phyloP scores from a whole-genome alignment of 768 basidiomycete genomes.

The Lentinula aciculospora region DNA sequence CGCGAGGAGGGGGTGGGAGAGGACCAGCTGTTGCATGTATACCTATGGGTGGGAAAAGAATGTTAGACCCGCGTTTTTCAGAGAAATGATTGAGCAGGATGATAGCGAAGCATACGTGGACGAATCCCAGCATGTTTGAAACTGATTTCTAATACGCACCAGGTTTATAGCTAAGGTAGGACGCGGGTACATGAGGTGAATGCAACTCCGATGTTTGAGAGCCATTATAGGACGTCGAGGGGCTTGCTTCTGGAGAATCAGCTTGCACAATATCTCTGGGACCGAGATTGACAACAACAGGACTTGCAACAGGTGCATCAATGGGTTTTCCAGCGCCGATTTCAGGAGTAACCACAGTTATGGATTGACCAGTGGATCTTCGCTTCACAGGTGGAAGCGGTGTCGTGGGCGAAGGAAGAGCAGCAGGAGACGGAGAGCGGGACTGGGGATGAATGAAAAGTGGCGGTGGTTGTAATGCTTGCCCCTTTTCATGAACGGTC shows the following conservation, averaged over 20 bases:
- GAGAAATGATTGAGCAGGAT: slow-evolving; percentile 7
- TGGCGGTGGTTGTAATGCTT: slow-evolving; percentile 21
- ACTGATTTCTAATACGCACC: slow-evolving; percentile 26
- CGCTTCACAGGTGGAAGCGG: slow-evolving; percentile 6
- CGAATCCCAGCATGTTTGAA: background rate
- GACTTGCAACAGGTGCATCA: slow-evolving; percentile 53
- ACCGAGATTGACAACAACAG: slow-evolving; percentile 48
- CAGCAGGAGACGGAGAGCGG: slow-evolving; percentile 21
- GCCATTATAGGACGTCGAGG: slow-evolving; percentile 19
- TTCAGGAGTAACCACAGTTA: slow-evolving; percentile 46
- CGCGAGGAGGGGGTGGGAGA: slow-evolving; percentile 63
- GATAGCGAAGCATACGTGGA: background rate
- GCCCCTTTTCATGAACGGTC: background rate
- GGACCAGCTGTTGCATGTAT: slow-evolving; percentile 70
- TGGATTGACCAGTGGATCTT: slow-evolving; percentile 27
- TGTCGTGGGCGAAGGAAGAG: slow-evolving; percentile 10
- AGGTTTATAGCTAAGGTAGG: slow-evolving; percentile 59
- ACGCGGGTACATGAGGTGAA: slow-evolving; percentile 24
- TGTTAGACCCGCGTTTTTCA: background rate
- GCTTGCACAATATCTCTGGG: slow-evolving; percentile 16
- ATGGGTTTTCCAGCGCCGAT: slow-evolving; percentile 62
- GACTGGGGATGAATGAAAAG: slow-evolving; percentile 31
- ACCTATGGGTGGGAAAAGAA: slow-evolving; percentile 22
- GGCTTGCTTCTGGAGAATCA: slow-evolving; percentile 14
- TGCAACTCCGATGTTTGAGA: slow-evolving; percentile 20